Conservation (phyloP, 2,329 filamentous ascomycete genomes). For the Aspergillus sp. region DNA sequence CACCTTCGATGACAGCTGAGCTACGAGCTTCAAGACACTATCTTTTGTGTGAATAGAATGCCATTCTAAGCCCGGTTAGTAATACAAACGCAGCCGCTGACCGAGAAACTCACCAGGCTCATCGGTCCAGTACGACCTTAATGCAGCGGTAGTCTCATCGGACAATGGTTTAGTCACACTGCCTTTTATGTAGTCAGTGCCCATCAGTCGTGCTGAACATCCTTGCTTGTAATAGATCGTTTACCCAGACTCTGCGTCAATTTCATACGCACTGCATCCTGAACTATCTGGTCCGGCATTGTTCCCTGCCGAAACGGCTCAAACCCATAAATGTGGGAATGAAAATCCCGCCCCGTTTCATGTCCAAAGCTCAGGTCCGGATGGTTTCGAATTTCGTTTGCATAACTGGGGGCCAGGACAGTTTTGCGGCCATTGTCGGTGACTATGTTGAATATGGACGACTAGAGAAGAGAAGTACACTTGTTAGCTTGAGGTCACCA, state of each 20-base stretch:
- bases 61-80: slow-evolving; percentile 8
- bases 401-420: slow-evolving; percentile 21
- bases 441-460: slow-evolving; percentile 12
- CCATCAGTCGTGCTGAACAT: too few species aligned
- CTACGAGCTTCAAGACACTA: slow-evolving; percentile 6
- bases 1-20: slow-evolving; percentile 13
- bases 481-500: too few species aligned
- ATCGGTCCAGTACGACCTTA: slow-evolving; percentile 8
- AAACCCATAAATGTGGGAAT: slow-evolving; percentile 17
- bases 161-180: slow-evolving; percentile 7
- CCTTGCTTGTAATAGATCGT: not conserved
- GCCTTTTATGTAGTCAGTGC: not conserved
- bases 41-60: slow-evolving; percentile 6
- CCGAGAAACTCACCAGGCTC: not conserved
- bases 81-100: not conserved
- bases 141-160: not conserved
- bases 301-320: slow-evolving; percentile 19
- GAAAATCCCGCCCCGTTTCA: slow-evolving; percentile 15
- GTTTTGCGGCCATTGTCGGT: slow-evolving; percentile 6
- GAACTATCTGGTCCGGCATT: slow-evolving; percentile 12
- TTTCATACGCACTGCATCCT: slow-evolving; percentile 22
- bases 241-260: slow-evolving; percentile 24
- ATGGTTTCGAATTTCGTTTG: slow-evolving; percentile 23
- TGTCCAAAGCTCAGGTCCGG: slow-evolving; percentile 17
- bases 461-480: not conserved